Percentiles rank a stretch among this genome's conserved stretches.
Conservation (phyloP, 768 basidiomycete species). For the Boletus huronensis region DNA sequence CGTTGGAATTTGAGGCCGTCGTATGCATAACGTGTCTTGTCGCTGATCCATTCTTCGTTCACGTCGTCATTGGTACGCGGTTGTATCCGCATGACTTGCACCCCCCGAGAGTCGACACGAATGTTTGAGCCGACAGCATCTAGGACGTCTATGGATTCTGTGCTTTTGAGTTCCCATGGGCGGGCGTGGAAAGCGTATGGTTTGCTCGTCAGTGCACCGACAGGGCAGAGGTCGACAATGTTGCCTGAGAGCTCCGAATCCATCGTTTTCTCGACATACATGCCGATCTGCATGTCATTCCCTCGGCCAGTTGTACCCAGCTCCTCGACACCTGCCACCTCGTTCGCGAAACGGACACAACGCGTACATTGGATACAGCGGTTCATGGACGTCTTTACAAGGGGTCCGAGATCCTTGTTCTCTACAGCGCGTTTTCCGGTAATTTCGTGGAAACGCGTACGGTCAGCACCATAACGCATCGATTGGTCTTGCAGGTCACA, state of each 20-base stretch:
- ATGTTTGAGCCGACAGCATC: constrained; percentile 98
- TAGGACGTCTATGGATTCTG: constrained; percentile 92
- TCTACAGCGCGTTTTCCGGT: constrained; percentile 97
- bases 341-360: constrained; percentile 98
- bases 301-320: constrained; percentile 95
- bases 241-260: constrained; percentile 97
- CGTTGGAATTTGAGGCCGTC: constrained; percentile 96
- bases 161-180: constrained; percentile 98
- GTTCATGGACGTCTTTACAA: constrained; percentile 99
- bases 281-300: constrained; percentile 98
- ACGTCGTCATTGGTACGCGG: constrained; percentile 96
- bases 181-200: constrained; percentile 97
- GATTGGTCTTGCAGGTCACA: constrained; percentile 99
- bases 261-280: constrained; percentile 97
- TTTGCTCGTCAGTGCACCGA: constrained; percentile 96
- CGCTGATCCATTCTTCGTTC: constrained; percentile 99
- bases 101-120: constrained; percentile 90
- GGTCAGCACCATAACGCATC: constrained; percentile 98
- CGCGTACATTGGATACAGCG: constrained; percentile 99
- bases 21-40: constrained; percentile 96
- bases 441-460: constrained; percentile 97
- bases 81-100: constrained; percentile 96
- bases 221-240: constrained; percentile 95
- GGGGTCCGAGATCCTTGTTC: constrained; percentile 96
- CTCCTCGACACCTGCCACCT: constrained; percentile 98